phyloP scores from a whole-genome alignment of 805 yeast genomes.

The Barnettozyma pratensis region DNA sequence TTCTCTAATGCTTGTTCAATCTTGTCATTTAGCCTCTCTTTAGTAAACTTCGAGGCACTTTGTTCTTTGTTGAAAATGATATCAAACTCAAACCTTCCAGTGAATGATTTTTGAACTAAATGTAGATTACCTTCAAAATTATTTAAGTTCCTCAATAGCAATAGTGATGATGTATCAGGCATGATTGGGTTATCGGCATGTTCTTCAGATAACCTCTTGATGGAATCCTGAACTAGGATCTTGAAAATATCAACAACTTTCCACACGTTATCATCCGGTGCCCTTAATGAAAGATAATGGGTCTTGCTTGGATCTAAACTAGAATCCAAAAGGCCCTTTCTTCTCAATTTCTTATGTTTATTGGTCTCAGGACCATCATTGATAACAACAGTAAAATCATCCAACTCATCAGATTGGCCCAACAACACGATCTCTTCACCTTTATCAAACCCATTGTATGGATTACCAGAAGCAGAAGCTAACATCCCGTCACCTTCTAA shows the following conservation, averaged over 20 bases:
- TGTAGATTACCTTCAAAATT: slow-evolving; percentile 72
- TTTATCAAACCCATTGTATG: slow-evolving; percentile 22
- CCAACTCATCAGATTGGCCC: slow-evolving; percentile 62
- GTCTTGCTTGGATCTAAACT: slow-evolving; percentile 53
- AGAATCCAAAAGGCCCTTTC: slow-evolving; percentile 29
- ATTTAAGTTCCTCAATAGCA: slow-evolving; percentile 53
- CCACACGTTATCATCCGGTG: slow-evolving; percentile 75
- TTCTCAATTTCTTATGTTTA: slow-evolving; percentile 33
- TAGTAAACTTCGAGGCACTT: slow-evolving; percentile 35
- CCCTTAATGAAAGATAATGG: slow-evolving; percentile 61
- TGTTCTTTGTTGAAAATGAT: slow-evolving; percentile 49
- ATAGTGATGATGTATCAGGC: slow-evolving; percentile 37
- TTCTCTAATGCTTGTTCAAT: slow-evolving; percentile 17
- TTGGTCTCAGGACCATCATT: slow-evolving; percentile 48
- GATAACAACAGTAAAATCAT: slow-evolving; percentile 57
- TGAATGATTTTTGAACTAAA: slow-evolving; percentile 67
- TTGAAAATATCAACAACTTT: slow-evolving; percentile 69
- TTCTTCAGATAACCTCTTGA: slow-evolving; percentile 38
- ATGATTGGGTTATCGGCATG: slow-evolving; percentile 19
- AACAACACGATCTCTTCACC: slow-evolving; percentile 36
- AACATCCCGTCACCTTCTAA: slow-evolving; percentile 57
- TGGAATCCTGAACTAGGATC: slow-evolving; percentile 63
- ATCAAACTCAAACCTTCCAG: slow-evolving; percentile 73
- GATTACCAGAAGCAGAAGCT: slow-evolving; percentile 32
- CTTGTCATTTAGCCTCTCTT: slow-evolving; percentile 22